Evolutionary conservation across 352 stramenopile genomes (phyloP).

Genomic region (Elongisporangium prolatum): DNA sequence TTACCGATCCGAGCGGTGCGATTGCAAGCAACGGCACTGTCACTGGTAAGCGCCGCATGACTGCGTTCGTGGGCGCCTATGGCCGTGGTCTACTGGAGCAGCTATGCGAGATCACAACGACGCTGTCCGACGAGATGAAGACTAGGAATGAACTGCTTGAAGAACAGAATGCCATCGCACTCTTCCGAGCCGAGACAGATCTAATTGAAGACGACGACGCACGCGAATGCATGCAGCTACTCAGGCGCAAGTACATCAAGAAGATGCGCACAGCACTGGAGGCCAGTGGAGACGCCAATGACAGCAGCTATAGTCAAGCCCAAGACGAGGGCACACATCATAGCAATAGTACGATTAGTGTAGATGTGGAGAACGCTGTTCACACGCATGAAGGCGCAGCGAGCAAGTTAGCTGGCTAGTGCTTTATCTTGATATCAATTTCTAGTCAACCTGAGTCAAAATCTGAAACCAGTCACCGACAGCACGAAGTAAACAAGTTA

Average conservation of each 20-base stretch:
- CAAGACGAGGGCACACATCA: not conserved
- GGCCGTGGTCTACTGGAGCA: conserved; percentile 12
- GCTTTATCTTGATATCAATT: not conserved
- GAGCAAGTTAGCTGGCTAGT: not conserved
- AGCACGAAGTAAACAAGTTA: conserved; percentile 9
- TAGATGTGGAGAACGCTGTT: not conserved
- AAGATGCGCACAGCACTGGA: conserved; percentile 24
- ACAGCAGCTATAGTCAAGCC: not conserved
- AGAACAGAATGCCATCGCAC: conserved; percentile 66
- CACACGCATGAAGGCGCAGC: not conserved
- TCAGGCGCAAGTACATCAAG: conserved; percentile 56
- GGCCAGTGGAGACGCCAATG: not conserved
- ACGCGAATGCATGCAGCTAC: conserved; percentile 39
- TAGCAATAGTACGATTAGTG: not conserved
- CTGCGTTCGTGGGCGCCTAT: conserved; percentile 7
- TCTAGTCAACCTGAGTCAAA: no score
- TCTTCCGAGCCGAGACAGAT: conserved; percentile 52
- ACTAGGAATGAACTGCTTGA: conserved; percentile 65
- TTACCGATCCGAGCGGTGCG: not conserved
- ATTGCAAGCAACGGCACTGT: not conserved
- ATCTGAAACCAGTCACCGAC: no score
- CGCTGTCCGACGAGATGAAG: conserved; percentile 46
- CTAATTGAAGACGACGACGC: conserved; percentile 41
- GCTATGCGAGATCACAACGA: conserved; percentile 20
- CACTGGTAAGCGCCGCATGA: conserved; percentile 5